A percentile compares a stretch with the other conserved stretches of the same genome.
These are phyloP conservation scores for Trichophyton equinum DNA, from an alignment of 2,329 filamentous ascomycete genomes.

Conservation along the genomic window DNA sequence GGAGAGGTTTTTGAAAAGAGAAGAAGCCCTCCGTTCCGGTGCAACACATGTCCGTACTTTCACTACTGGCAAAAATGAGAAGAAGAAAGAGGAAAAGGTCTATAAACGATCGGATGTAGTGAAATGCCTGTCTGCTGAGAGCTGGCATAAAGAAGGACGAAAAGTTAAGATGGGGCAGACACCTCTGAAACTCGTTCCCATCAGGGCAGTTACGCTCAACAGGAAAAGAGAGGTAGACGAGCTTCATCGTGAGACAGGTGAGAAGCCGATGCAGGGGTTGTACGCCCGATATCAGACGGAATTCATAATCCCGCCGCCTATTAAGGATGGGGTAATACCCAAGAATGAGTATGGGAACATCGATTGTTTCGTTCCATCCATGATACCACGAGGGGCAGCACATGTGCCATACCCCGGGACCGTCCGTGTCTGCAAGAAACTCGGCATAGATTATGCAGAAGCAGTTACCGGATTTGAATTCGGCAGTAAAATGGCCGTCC, in stretches of 20 bases:
- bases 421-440: constrained; percentile 65
- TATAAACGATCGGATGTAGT: constrained; percentile 69
- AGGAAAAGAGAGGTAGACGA: constrained; percentile 83
- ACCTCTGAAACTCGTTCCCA: constrained; percentile 76
- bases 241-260: constrained; percentile 62
- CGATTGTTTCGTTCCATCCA: constrained; percentile 83
- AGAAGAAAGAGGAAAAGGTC: constrained; percentile 64
- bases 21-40: constrained; percentile 67
- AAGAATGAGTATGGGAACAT: constrained; percentile 96
- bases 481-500: constrained; percentile 84
- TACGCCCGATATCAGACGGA: constrained; percentile 79
- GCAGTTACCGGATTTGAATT: constrained; percentile 96
- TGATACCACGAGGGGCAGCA: constrained; percentile 74
- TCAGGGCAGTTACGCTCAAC: constrained; percentile 79
- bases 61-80: constrained; percentile 59
- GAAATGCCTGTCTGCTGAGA: constrained; percentile 79
- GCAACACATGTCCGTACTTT: constrained; percentile 64
- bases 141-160: constrained; percentile 94
- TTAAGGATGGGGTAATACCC: constrained; percentile 72
- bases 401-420: constrained; percentile 72
- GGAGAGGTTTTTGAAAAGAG: constrained; percentile 73
- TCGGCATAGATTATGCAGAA: constrained; percentile 81
- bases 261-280: constrained; percentile 75
- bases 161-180: constrained; percentile 56
- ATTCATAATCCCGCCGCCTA: constrained; percentile 86